Percentiles rank a stretch among this genome's conserved stretches.
phyloP scores from a whole-genome alignment of 108 stramenopile genomes.

The Skeletonema menzelii region DNA sequence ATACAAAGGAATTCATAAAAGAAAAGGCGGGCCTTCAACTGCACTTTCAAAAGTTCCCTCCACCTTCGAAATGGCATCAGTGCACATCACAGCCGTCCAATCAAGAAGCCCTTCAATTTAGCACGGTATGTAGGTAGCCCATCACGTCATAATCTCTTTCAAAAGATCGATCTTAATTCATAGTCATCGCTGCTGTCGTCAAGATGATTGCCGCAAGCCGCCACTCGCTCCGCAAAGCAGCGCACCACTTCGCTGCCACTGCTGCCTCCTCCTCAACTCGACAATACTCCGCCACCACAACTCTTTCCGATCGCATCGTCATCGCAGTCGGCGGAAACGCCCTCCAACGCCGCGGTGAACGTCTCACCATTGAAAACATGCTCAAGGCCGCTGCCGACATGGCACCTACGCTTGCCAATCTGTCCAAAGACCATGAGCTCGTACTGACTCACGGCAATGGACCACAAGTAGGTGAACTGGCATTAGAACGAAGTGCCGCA shows the following conservation, averaged over 20 bases:
- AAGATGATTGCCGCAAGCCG: conserved; percentile 19
- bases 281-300: conserved; percentile 33
- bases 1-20: no score
- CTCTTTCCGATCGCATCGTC: conserved; percentile 52
- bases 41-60: no score
- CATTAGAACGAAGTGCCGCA: conserved; percentile 72
- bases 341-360: conserved; percentile 82
- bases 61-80: no score
- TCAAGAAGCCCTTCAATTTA: no score
- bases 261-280: no score
- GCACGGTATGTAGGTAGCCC: no score
- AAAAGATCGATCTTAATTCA: no score
- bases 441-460: conserved; percentile 81
- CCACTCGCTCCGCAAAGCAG: conserved; percentile 6
- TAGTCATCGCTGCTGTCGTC: not conserved
- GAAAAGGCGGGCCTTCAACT: no score
- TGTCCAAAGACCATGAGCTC: conserved; percentile 65
- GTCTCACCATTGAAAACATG: conserved; percentile 85
- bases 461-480: conserved; percentile 85
- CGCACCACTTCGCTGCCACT: not conserved
- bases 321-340: conserved; percentile 87
- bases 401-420: conserved; percentile 67
- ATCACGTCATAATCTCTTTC: no score
- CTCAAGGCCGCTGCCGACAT: conserved; percentile 85
- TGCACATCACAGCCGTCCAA: no score